Evolutionary conservation across 2,329 filamentous ascomycete genomes (phyloP).

Genomic region (Periglandula ipomoeae): DNA sequence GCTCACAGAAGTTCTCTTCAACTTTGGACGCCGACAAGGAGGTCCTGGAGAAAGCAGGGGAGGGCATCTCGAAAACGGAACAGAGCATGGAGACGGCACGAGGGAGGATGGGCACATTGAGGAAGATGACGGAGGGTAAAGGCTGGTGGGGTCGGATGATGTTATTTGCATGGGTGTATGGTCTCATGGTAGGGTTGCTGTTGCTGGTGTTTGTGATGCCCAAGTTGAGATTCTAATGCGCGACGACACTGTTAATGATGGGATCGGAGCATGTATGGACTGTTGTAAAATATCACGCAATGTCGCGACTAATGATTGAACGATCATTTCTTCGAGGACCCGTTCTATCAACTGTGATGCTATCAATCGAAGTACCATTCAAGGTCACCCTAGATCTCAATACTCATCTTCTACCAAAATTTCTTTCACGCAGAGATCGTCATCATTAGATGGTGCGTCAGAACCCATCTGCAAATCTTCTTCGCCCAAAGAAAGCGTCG

Average conservation of each 20-base stretch:
- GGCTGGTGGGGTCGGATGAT: conserved; percentile 80
- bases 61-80: conserved; percentile 70
- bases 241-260: too few species aligned
- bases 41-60: conserved; percentile 59
- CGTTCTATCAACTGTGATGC: not conserved
- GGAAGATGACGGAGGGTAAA: conserved; percentile 75
- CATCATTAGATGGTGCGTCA: not conserved
- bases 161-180: conserved; percentile 77
- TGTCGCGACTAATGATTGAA: not conserved
- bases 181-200: conserved; percentile 67
- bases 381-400: not conserved
- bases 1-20: conserved; percentile 60
- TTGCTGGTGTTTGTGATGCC: conserved; percentile 78
- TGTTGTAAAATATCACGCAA: not conserved
- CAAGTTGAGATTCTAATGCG: conserved; percentile 70
- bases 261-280: not conserved
- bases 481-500: not conserved
- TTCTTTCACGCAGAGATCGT: not conserved
- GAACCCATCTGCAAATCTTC: not conserved
- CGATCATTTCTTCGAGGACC: not conserved
- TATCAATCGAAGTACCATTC: not conserved
- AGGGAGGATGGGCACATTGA: conserved; percentile 66
- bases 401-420: not conserved
- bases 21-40: conserved; percentile 65
- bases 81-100: conserved; percentile 67